Conservation (phyloP, 768 basidiomycete species). For the Vararia minispora region DNA sequence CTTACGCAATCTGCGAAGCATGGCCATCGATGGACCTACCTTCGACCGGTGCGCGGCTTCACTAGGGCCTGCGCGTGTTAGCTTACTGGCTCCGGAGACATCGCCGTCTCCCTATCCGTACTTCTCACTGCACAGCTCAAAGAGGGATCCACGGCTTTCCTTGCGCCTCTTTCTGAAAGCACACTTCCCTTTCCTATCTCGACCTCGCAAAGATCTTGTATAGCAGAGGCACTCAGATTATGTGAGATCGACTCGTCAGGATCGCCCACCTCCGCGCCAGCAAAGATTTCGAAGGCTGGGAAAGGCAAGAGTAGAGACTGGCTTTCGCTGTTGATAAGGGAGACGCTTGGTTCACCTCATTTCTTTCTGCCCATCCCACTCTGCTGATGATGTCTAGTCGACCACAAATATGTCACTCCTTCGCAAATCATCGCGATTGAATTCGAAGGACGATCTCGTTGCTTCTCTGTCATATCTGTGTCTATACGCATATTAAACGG, state of each 20-base stretch:
- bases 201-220: constrained; percentile 35
- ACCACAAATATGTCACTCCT: constrained; percentile 55
- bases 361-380: constrained; percentile 3
- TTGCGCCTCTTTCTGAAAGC: constrained; percentile 36
- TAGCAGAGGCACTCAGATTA: constrained; percentile 42
- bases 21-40: constrained; percentile 67
- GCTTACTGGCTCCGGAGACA: constrained; percentile 26
- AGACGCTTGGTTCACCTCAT: constrained; percentile 43
- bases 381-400: constrained; percentile 32
- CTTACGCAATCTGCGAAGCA: constrained; percentile 55
- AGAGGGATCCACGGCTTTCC: constrained; percentile 34
- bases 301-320: constrained; percentile 44
- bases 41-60: constrained; percentile 39
- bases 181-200: constrained; percentile 34
- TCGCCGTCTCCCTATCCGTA: constrained; percentile 44
- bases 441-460: constrained; percentile 51
- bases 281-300: constrained; percentile 7
- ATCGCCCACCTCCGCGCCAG: constrained; percentile 1
- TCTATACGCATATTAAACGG: constrained; percentile 19
- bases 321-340: constrained; percentile 55
- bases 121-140: constrained; percentile 49
- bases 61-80: neutral
- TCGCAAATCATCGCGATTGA: constrained; percentile 48
- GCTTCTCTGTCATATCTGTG: constrained; percentile 44
- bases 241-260: constrained; percentile 29